Base-by-base conservation (phyloP, 2,329 filamentous ascomycete genomes). In the Paramyrothecium sp. region DNA sequence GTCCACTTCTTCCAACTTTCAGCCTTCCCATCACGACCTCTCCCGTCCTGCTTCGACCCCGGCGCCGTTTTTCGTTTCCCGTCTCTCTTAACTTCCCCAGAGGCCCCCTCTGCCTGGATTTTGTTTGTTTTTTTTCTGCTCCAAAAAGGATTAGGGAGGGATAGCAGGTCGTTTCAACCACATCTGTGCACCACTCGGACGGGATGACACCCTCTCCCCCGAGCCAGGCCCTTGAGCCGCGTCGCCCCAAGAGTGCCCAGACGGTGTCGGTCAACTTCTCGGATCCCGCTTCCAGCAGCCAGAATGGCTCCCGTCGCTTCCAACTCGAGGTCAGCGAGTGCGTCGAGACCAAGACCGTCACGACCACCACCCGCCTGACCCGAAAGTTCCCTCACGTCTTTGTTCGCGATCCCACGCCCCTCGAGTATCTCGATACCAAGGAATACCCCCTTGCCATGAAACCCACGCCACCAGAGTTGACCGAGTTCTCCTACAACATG, bases 341-440 rank as follows among this genome's bases (percentile, higher is more conserved):
- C 63, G 83, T 88, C 67, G 86, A 88, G 73, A 88, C 85, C 17
- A 88, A 85, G 71, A 88, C 84, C 12, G 86, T 97, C 60, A 97
- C 93, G 2, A 97, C 94, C 0, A 97, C 93, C 0, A 97, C 92
- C 1, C 96, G 92, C 1, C 96, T 93, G 2, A 91, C 92, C 62
- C 88, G 72, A 81, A 91, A 74, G 74, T 96, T 95, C 63, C 93
- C 94, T 51, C 92, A 92, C n/a, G 80, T 97, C 57, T 81, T 91
- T 56, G 86, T 97, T 63, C 87, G 86, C 62, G 85, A 90, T 58
- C 89, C 91, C 22, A 85, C 85, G 54, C 84, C 87, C 54, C 81
- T 92, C 34, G 79, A 84, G 58, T 83, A 88, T 55, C 85, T 97
- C 57, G 92, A 98, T 73, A 82, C 89, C 16, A 96, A 96, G 71